phyloP scores from a whole-genome alignment of 2,329 filamentous ascomycete genomes.

The Monascus ruber region DNA sequence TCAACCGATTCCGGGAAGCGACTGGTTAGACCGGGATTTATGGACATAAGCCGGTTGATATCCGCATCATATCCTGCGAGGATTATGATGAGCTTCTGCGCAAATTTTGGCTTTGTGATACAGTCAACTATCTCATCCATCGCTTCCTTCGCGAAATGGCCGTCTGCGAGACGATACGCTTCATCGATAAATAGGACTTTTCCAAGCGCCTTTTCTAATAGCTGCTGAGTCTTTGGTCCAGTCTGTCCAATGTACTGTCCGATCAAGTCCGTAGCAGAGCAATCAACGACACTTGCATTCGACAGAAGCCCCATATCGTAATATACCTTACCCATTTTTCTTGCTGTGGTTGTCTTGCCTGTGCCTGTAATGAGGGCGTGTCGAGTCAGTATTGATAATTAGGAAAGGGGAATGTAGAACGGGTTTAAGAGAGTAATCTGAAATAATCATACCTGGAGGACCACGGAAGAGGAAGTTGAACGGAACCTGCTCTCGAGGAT shows the following conservation, averaged over 20 bases:
- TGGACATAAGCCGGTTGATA: conserved; percentile 51
- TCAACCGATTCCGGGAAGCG: conserved; percentile 53
- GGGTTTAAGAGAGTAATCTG: too few species aligned
- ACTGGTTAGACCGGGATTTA: conserved; percentile 53
- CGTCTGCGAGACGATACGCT: conserved; percentile 53
- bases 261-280: conserved; percentile 57
- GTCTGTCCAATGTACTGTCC: conserved; percentile 60
- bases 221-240: conserved; percentile 51
- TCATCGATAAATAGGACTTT: conserved; percentile 62
- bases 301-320: conserved; percentile 63
- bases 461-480: conserved; percentile 62
- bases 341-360: conserved; percentile 61
- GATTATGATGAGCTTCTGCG: conserved; percentile 52
- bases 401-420: too few species aligned
- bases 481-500: conserved; percentile 48
- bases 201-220: conserved; percentile 52
- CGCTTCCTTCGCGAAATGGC: conserved; percentile 46
- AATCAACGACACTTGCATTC: conserved; percentile 49
- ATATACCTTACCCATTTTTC: conserved; percentile 64
- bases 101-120: conserved; percentile 47
- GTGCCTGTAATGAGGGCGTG: conserved; percentile 37
- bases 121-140: conserved; percentile 43
- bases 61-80: conserved; percentile 58
- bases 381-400: neutral
- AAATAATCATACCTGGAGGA: conserved; percentile 41